Evolutionary conservation across 805 yeast genomes (phyloP), one percentile per base, ranked within the genome.

Genomic region (Monosporozyma aerobia): DNA sequence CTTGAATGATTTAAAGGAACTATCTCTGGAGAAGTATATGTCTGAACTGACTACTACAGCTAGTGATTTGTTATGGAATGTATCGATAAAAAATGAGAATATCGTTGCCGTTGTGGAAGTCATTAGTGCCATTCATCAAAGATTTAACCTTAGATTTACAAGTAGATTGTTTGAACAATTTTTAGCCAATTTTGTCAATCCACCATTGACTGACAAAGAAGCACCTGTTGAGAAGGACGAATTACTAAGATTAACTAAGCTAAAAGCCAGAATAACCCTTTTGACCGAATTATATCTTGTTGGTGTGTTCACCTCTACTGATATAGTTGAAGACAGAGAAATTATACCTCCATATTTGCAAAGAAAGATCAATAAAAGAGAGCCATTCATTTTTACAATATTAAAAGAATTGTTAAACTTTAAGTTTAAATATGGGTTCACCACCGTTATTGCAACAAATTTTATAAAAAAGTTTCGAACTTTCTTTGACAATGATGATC

Each of bases 1-100:
- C 1, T 54, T 87, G 40, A 77, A 79, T 51, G 96, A 88, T 53
- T 74, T 90, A 44, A 61, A 69, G 3, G 73, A 81, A 9, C 69
- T 85, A 4, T 79, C 90, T 1, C 69, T 90, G 48, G 87, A 80
- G 51, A 88, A 87, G 63, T 90, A 87, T 66, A 67, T 87, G 9
- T 75, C 83, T 5, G 97, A 90, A 67, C 70, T 89, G 14, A 71
- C 80, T 2, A 69, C 79, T 2, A 80, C 89, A 0, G 65, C 83
- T 0, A 72, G 77, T 48, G 96, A 89, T 54, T 85, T 86, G 0
- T 61, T 87, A 8, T 51, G 73, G 13, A 79, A 74, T 56, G 58
- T 62, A 1, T 74, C 80, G 6, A 69, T 73, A 8, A 80, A 80
- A 52, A 66, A 69, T 7, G 81, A 76, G 8, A 95, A 88, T 62